These are phyloP conservation scores for Pseudogymnoascus sp. DNA, from an alignment of 2,329 filamentous ascomycete species.

Conservation along the genomic window DNA sequence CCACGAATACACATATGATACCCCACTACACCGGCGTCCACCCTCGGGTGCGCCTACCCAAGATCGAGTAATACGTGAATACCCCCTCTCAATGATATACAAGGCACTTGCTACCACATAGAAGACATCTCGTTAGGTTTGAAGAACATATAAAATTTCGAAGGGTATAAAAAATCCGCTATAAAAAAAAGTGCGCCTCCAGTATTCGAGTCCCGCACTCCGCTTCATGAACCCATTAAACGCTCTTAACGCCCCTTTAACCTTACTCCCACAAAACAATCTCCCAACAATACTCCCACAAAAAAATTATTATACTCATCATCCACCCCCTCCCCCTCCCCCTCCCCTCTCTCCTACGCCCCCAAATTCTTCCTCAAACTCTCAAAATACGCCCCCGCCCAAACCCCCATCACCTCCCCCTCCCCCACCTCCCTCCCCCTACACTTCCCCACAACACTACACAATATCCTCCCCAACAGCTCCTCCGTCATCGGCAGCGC, in stretches of 20 bases:
- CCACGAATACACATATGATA: not conserved
- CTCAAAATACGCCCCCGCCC: constrained; percentile 39
- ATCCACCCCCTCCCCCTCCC: not conserved
- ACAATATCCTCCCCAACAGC: constrained; percentile 52
- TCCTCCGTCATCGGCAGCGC: constrained; percentile 55
- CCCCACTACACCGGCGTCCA: not conserved
- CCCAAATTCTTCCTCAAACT: constrained; percentile 2
- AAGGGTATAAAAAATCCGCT: constrained; percentile 7
- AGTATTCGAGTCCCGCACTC: not conserved
- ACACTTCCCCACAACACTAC: constrained; percentile 53
- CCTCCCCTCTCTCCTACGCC: no score
- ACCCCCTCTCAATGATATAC: not conserved
- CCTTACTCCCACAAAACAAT: no score
- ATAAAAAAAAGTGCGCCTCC: not conserved
- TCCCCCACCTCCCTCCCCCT: constrained; percentile 52
- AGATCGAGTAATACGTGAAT: no score
- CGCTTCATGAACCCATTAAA: not conserved
- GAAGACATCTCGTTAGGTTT: not conserved
- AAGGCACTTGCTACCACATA: not conserved
- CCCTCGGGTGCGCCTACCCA: no score
- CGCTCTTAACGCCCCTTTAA: not conserved
- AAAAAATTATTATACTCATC: not conserved
- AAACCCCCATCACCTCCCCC: constrained; percentile 45
- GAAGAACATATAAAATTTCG: not conserved
- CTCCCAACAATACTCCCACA: not conserved